A percentile compares a stretch with the other conserved stretches of the same genome.
phyloP scores from a whole-genome alignment of 2,329 filamentous ascomycete genomes.

The Fusarium sororula region DNA sequence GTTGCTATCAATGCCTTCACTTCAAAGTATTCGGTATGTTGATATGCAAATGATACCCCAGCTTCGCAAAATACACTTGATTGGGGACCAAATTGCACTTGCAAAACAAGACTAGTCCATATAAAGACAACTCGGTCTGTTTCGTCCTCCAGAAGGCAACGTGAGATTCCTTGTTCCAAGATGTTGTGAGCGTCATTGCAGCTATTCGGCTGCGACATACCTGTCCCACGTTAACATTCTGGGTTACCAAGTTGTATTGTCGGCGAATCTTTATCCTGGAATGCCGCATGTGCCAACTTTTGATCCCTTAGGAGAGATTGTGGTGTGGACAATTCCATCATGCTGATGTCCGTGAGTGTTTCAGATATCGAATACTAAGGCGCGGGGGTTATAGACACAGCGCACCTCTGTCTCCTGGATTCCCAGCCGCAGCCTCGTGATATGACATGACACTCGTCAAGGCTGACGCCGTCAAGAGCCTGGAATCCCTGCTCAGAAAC shows the following conservation, averaged over 20 bases:
- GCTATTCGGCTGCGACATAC: constrained; percentile 34
- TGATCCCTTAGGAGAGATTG: constrained; percentile 2
- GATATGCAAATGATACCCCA: constrained; percentile 8
- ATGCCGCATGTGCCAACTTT: constrained; percentile 19
- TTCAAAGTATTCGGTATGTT: constrained; percentile 11
- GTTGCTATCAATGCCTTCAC: constrained; percentile 15
- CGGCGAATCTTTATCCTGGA: background rate
- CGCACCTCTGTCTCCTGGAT: constrained; percentile 4
- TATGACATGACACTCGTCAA: constrained; percentile 26
- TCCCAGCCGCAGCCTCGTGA: constrained; percentile 35
- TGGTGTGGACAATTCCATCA: constrained; percentile 4
- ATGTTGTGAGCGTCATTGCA: constrained; percentile 24
- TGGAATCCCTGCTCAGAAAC: constrained; percentile 28
- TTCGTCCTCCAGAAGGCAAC: constrained; percentile 18
- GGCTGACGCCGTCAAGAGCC: constrained; percentile 14
- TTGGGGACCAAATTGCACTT: constrained; percentile 37
- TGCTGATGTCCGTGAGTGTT: constrained; percentile 20
- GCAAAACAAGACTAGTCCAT: constrained; percentile 36
- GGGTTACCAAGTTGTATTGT: constrained; percentile 26
- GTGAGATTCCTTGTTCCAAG: constrained; percentile 19
- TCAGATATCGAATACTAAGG: constrained; percentile 25
- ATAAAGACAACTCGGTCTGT: constrained; percentile 15
- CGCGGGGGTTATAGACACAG: constrained; percentile 19
- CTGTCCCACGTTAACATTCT: constrained; percentile 31
- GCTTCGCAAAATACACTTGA: constrained; percentile 39